Evolutionary conservation across 2,329 filamentous ascomycete genomes (phyloP).

Genomic region (Diplodia mutila): DNA sequence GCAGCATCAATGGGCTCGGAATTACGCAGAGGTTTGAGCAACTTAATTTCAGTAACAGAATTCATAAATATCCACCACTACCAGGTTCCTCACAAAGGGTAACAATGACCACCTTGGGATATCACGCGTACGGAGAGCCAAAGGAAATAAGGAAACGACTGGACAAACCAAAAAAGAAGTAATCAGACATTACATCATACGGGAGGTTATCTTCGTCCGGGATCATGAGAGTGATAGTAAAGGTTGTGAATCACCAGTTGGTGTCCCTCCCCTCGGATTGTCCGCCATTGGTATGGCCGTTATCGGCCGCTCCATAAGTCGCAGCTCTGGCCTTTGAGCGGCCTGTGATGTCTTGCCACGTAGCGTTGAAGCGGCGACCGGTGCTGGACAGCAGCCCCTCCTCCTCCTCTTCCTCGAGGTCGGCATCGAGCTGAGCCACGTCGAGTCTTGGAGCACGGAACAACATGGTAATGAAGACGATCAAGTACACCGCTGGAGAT

Average conservation of each 20-base stretch:
- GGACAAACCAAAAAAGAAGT: neutral
- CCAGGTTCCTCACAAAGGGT: neutral
- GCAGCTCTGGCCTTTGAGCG: conserved; percentile 38
- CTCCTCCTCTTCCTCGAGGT: conserved; percentile 89
- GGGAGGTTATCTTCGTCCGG: neutral
- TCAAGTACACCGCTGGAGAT: conserved; percentile 65
- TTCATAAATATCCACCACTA: neutral
- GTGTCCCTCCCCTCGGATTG: conserved; percentile 21
- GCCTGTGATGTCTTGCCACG: conserved; percentile 85
- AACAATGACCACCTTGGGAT: conserved; percentile 4
- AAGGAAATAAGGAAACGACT: neutral
- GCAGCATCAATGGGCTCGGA: neutral
- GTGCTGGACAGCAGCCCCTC: conserved; percentile 88
- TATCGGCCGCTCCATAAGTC: conserved; percentile 27
- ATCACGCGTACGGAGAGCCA: neutral
- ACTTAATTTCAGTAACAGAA: neutral
- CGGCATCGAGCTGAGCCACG: conserved; percentile 78
- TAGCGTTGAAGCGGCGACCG: conserved; percentile 77
- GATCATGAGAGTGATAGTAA: neutral
- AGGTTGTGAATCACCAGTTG: conserved; percentile 11
- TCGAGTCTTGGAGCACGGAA: conserved; percentile 80
- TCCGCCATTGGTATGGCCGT: neutral
- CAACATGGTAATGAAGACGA: conserved; percentile 78
- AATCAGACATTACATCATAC: conserved; percentile 2
- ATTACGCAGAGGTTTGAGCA: neutral